Conservation (phyloP, 139 green algal species). For the Eudorina sp. region DNA sequence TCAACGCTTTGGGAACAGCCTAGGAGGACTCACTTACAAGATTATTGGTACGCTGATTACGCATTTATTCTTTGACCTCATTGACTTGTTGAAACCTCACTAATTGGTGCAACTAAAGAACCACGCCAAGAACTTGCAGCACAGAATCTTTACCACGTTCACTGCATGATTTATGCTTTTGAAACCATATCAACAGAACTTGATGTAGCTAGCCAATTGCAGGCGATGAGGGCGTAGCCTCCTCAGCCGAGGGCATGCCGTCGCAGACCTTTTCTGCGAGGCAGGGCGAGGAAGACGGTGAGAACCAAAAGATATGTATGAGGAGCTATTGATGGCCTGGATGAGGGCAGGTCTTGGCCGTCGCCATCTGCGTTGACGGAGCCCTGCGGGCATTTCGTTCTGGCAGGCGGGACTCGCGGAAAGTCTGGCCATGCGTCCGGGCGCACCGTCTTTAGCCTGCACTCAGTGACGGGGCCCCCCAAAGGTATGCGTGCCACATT, state of each 20-base stretch:
- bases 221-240: constrained; percentile 5
- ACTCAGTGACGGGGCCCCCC: background rate
- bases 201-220: no score
- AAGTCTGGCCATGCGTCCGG: constrained; percentile 31
- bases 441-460: background rate
- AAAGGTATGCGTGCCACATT: background rate
- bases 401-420: background rate
- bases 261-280: background rate
- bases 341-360: background rate
- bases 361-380: constrained; percentile 27
- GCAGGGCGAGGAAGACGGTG: background rate
- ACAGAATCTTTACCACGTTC: no score
- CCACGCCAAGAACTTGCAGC: no score
- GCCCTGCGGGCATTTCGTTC: background rate
- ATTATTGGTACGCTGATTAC: no score
- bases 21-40: no score
- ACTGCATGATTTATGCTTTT: no score
- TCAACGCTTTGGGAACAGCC: no score
- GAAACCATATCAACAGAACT: no score
- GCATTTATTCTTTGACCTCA: no score
- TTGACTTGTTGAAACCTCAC: no score
- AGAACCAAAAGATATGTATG: background rate
- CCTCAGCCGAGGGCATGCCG: background rate
- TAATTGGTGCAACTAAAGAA: no score
- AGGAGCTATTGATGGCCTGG: background rate